These are phyloP conservation scores for Melanomma pulvis-pyrius DNA, from an alignment of 495 filamentous ascomycete species.

Conservation along the genomic window DNA sequence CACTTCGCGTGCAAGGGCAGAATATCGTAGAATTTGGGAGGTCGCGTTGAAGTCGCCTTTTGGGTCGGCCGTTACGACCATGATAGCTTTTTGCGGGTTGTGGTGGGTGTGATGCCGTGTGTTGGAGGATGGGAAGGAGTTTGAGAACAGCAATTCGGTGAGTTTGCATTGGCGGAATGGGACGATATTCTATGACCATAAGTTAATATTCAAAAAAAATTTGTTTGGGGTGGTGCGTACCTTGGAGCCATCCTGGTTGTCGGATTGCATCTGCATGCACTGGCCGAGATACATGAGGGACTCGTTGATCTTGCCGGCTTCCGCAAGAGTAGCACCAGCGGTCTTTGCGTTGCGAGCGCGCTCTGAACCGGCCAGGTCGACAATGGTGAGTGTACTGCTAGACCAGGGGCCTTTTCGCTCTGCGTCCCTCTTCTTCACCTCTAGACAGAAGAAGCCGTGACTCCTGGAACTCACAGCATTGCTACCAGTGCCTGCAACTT, in stretches of 20 bases:
- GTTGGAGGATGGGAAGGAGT: constrained; percentile 71
- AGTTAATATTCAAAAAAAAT: not conserved
- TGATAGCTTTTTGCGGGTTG: constrained; percentile 82
- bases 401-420: constrained; percentile 65
- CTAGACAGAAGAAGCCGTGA: constrained; percentile 95
- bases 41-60: constrained; percentile 95
- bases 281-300: constrained; percentile 97
- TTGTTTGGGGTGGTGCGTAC: constrained; percentile 49
- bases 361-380: constrained; percentile 90
- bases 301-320: constrained; percentile 98
- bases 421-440: constrained; percentile 79
- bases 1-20: constrained; percentile 88
- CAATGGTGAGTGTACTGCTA: constrained; percentile 82
- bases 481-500: constrained; percentile 85
- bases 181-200: constrained; percentile 71
- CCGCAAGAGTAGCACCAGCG: constrained; percentile 84
- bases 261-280: constrained; percentile 93
- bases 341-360: constrained; percentile 92
- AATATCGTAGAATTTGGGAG: constrained; percentile 93
- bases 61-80: constrained; percentile 97
- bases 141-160: constrained; percentile 94
- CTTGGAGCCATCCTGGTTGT: constrained; percentile 72
- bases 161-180: constrained; percentile 96
- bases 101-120: constrained; percentile 40
- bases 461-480: constrained; percentile 88